Evolutionary conservation across 495 filamentous ascomycete genomes (phyloP), one percentile per base, ranked within the genome.

Genomic region (Tuber brumale): DNA sequence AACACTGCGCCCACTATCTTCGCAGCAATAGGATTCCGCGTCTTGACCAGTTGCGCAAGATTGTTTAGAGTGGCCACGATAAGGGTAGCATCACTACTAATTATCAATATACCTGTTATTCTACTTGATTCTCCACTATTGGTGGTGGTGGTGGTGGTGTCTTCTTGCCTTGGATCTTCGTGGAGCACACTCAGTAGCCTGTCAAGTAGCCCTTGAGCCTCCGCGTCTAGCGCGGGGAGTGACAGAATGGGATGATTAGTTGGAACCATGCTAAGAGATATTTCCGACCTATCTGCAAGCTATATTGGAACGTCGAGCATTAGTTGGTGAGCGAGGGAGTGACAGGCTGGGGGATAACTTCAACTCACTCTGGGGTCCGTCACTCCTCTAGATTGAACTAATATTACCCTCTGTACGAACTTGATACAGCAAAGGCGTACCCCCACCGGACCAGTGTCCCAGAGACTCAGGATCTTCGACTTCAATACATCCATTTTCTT

Each of bases 361-460:
- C 71, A 66, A 85, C 91, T 71, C 88, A 97, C 94, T 86, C 93
- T 90, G 76, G 93, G 93, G 83, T 98, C 95, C 42, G 90, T 87
- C 79, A 94, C 91, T 51, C 93, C 94, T 21, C 91, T 91, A 10
- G 94, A 97, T 83, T 99, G 95, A 10, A 93, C 91, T 74, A 97
- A 91, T 69, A 99, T 92, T 48, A 98, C 93, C 41, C 93, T 89
- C 85, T 98, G 94, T 23, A 92, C 90, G 82, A 99, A 98, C 83
- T 99, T 99, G 87, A 97, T 92, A 84, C 95, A 97, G 87, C 93
- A 95, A 82, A 97, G 88, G 82, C 91, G 91, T 69, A 98, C 89
- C 1, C 92, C 90, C 14, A 89, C 86, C 5, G 89, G 86, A 16
- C 93, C 93, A 37, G 87, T 87, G 84, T 98, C 95, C 95, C 94